These are phyloP conservation scores for Pholiota adiposa DNA, from an alignment of 1,284 basidiomycete genomes.

Conservation along the genomic window DNA sequence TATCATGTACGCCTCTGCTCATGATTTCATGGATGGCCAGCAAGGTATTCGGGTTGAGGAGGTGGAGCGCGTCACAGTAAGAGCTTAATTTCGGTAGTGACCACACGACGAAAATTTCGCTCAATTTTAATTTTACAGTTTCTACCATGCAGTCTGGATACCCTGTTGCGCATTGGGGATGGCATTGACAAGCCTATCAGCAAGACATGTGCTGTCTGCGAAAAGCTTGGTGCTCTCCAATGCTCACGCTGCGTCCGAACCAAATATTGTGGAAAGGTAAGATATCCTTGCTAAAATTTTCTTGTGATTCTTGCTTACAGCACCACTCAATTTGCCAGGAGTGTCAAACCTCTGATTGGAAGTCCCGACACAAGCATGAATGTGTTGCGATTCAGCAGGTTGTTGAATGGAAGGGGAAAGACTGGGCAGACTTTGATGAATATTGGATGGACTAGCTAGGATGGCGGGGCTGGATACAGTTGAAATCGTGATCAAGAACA, in stretches of 20 bases:
- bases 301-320: not conserved
- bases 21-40: conserved; percentile 29
- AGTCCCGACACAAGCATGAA: conserved; percentile 24
- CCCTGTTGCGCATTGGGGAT: conserved; percentile 17
- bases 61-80: conserved; percentile 24
- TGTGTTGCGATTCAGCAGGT: conserved; percentile 24
- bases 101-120: too few relatives aligned
- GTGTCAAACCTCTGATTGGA: conserved; percentile 28
- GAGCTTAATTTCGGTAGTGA: not conserved
- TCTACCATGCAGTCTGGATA: conserved; percentile 22
- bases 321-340: conserved; percentile 15
- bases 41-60: conserved; percentile 28
- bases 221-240: conserved; percentile 10
- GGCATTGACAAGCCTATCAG: conserved; percentile 5
- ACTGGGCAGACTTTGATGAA: conserved; percentile 25
- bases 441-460: conserved; percentile 6
- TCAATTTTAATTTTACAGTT: too few relatives aligned
- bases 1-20: conserved; percentile 31
- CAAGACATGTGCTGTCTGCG: conserved; percentile 14
- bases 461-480: not conserved
- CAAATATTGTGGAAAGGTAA: conserved; percentile 22
- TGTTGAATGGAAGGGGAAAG: conserved; percentile 21
- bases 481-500: not conserved
- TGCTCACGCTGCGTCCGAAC: conserved; percentile 19
- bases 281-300: not conserved